Conservation (phyloP, 2,329 filamentous ascomycete species). For the Fusarium succisae region DNA sequence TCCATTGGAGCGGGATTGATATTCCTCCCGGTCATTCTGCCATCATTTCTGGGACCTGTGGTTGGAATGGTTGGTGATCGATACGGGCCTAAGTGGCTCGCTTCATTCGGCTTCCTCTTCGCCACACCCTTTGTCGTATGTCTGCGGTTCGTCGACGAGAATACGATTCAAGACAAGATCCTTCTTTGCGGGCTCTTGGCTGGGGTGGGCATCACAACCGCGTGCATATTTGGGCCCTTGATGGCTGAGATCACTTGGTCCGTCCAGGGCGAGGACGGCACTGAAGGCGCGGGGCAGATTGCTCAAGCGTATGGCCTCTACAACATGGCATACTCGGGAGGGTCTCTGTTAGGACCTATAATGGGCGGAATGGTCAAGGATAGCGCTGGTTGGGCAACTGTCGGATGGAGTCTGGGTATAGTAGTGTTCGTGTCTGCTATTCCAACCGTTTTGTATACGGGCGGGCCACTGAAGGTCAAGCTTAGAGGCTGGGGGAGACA, state of each 20-base stretch:
- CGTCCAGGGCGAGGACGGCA: slow-evolving; percentile 36
- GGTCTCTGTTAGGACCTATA: slow-evolving; percentile 46
- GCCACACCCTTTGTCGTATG: slow-evolving; percentile 48
- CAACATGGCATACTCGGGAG: slow-evolving; percentile 49
- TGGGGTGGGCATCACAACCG: slow-evolving; percentile 44
- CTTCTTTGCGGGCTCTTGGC: slow-evolving; percentile 47
- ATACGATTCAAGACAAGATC: slow-evolving; percentile 44
- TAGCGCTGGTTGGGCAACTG: slow-evolving; percentile 45
- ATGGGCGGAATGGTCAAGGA: slow-evolving; percentile 49
- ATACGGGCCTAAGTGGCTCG: slow-evolving; percentile 49
- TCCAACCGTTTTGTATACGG: slow-evolving; percentile 43
- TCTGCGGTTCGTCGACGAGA: slow-evolving; percentile 46
- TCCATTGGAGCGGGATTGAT: slow-evolving; percentile 48
- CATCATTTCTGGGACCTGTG: slow-evolving; percentile 45
- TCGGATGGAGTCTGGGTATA: slow-evolving; percentile 46
- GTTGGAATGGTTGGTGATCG: slow-evolving; percentile 46
- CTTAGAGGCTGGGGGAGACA: slow-evolving; percentile 38
- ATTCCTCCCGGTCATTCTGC: slow-evolving; percentile 48
- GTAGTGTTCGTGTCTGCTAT: slow-evolving; percentile 43
- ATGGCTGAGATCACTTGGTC: slow-evolving; percentile 51
- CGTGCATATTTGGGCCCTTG: slow-evolving; percentile 47
- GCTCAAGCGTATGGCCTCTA: slow-evolving; percentile 50
- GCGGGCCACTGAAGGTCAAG: slow-evolving; percentile 38
- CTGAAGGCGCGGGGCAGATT: slow-evolving; percentile 41
- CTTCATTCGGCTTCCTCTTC: slow-evolving; percentile 46